Evolutionary conservation across 2,329 filamentous ascomycete species (phyloP).

Genomic region (Hypoxylon sp.): DNA sequence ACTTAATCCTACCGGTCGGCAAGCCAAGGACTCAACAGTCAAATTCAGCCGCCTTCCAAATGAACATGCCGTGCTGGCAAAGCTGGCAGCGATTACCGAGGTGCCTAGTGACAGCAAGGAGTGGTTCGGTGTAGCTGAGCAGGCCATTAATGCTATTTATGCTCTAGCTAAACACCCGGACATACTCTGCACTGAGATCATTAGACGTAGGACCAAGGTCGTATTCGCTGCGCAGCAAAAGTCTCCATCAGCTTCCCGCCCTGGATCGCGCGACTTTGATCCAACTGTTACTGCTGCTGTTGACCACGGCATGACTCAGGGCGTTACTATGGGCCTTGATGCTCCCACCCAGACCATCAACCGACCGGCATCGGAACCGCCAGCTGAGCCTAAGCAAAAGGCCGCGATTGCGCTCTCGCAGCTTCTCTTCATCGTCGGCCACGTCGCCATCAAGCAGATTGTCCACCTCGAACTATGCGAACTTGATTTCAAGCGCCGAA

Average conservation of each 20-base stretch:
- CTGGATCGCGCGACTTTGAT: constrained; percentile 63
- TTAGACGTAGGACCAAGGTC: constrained; percentile 85
- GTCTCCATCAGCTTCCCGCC: constrained; percentile 61
- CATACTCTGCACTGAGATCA: constrained; percentile 89
- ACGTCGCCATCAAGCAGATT: constrained; percentile 98
- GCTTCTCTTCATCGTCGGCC: constrained; percentile 93
- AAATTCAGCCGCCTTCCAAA: constrained; percentile 87
- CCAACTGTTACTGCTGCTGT: constrained; percentile 52
- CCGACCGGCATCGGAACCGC: constrained; percentile 50
- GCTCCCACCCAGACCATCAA: constrained; percentile 54
- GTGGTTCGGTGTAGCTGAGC: constrained; percentile 96
- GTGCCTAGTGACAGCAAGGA: constrained; percentile 91
- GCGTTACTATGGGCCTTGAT: constrained; percentile 52
- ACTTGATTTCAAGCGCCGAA: constrained; percentile 96
- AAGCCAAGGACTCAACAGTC: constrained; percentile 78
- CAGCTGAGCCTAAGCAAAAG: constrained; percentile 70
- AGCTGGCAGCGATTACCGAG: constrained; percentile 87
- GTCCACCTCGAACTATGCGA: constrained; percentile 98
- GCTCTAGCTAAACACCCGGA: constrained; percentile 94
- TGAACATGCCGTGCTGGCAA: constrained; percentile 87
- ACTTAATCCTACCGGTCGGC: constrained; percentile 88
- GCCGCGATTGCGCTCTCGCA: constrained; percentile 86
- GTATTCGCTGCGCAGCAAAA: constrained; percentile 74
- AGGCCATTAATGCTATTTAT: constrained; percentile 96
- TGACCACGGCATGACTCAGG: constrained; percentile 56